Base-by-base conservation (phyloP, 805 yeast genomes). In the Candida arabinofermentans region DNA sequence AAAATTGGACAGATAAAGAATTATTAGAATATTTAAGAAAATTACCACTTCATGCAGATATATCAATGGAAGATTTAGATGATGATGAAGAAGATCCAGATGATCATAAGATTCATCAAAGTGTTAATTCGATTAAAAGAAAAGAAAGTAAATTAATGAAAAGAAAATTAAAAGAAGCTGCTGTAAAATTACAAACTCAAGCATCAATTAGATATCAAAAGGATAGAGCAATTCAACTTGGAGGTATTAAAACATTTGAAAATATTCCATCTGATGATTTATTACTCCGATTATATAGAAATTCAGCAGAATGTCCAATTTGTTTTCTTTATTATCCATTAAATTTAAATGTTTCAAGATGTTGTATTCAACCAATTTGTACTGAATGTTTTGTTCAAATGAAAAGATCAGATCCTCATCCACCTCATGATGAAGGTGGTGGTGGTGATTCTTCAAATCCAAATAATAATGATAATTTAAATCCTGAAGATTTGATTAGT, bases 301-400 rank as follows among this genome's bases (percentile, higher is more conserved):
- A 77, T 43, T 79, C 87, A 3, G 65, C 73, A 24, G 99, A 93
- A 55, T 91, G 99, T 60, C 98, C 99, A 8, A 91, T 91, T 49
- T 91, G 99, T 59, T 91, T 91, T 59, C 71, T 93, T 8, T 86
- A 75, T 58, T 89, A 83, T 62, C 97, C 98, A 1, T 71, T 75
- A 22, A 76, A 79, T 53, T 63, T 90, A 47, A 93, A 93, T 65
- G 62, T 74, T 40, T 83, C 96, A 8, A 72, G 95, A 34, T 91
- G 99, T 62, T 91, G 99, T 61, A 75, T 77, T 37, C 98, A 91
- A 61, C 90, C 95, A 2, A 89, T 91, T 17, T 93, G 99, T 65
- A 76, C 96, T 2, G 98, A 91, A 64, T 91, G 99, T 59, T 93
- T 91, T 74, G 97, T 91, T 9, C 97, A 91, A 62, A 89, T 91